phyloP scores from a whole-genome alignment of 768 basidiomycete species.

The Suillus placidus region DNA sequence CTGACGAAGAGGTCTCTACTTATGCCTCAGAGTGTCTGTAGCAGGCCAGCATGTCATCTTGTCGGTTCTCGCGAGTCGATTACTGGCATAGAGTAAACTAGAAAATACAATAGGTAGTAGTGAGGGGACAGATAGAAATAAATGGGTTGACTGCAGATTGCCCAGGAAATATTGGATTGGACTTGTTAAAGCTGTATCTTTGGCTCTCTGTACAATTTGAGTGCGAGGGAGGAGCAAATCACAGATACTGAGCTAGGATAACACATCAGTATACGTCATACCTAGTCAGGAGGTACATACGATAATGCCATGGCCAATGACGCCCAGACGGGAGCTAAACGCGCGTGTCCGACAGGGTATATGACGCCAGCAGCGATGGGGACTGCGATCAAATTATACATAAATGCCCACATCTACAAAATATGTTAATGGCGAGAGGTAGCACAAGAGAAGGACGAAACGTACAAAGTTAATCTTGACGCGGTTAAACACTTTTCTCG shows the following conservation, averaged over 20 bases:
- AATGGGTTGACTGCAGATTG: background rate
- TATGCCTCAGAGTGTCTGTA: too few species aligned
- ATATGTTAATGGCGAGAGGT: constrained; percentile 17
- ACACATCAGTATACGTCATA: constrained; percentile 4
- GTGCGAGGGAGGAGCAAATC: constrained; percentile 58
- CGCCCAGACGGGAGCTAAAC: constrained; percentile 78
- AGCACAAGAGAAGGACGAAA: constrained; percentile 11
- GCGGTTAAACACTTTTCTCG: constrained; percentile 65
- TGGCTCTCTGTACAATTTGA: constrained; percentile 50
- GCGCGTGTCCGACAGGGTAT: constrained; percentile 67
- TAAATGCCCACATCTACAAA: constrained; percentile 60
- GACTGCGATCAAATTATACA: constrained; percentile 68
- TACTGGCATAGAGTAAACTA: background rate
- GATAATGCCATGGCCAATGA: constrained; percentile 81
- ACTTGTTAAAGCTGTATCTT: constrained; percentile 14
- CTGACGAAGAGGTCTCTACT: too few species aligned
- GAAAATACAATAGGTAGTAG: background rate
- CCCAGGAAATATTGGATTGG: background rate
- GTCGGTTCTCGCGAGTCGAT: constrained; percentile 23
- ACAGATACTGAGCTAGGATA: constrained; percentile 58
- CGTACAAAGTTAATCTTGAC: constrained; percentile 78
- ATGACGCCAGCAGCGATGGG: constrained; percentile 81
- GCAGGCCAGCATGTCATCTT: background rate
- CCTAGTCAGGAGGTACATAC: constrained; percentile 40
- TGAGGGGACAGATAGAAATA: background rate